phyloP scores from a whole-genome alignment of 1,284 basidiomycete genomes.

The Macrocystidia cucumis region DNA sequence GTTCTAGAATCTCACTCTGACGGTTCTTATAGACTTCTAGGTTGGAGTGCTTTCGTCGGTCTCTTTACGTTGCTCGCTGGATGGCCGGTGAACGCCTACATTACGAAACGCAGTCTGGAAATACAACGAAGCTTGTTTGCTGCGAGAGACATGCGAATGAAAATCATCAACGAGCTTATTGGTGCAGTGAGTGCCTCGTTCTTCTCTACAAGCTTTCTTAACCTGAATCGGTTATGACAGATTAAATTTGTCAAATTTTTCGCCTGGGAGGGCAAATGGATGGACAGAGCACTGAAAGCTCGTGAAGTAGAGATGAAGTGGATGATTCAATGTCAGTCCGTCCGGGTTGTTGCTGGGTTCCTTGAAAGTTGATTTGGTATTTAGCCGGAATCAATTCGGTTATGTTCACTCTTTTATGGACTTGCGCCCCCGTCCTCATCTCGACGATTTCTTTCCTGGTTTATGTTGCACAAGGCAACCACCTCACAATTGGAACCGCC shows the following conservation, averaged over 20 bases:
- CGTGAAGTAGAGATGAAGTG: conserved; percentile 58
- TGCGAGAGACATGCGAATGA: conserved; percentile 81
- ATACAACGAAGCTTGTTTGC: conserved; percentile 71
- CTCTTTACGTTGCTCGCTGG: conserved; percentile 69
- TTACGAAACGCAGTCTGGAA: conserved; percentile 52
- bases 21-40: conserved; percentile 53
- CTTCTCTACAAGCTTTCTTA: not conserved
- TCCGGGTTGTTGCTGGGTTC: not conserved
- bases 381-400: conserved; percentile 60
- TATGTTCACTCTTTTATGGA: conserved; percentile 59
- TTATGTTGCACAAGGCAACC: conserved; percentile 56
- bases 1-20: conserved; percentile 3
- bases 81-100: conserved; percentile 67
- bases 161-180: conserved; percentile 81
- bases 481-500: conserved; percentile 58
- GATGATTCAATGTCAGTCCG: conserved; percentile 52
- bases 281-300: conserved; percentile 47
- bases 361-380: conserved; percentile 16
- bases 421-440: conserved; percentile 57
- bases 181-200: conserved; percentile 38
- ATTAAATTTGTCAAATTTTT: conserved; percentile 87
- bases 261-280: conserved; percentile 77
- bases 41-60: conserved; percentile 79
- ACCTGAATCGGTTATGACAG: conserved; percentile 15
- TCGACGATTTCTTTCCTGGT: conserved; percentile 62